phyloP scores from a whole-genome alignment of 2,329 filamentous ascomycete genomes.

The Pseudopithomyces maydicus region DNA sequence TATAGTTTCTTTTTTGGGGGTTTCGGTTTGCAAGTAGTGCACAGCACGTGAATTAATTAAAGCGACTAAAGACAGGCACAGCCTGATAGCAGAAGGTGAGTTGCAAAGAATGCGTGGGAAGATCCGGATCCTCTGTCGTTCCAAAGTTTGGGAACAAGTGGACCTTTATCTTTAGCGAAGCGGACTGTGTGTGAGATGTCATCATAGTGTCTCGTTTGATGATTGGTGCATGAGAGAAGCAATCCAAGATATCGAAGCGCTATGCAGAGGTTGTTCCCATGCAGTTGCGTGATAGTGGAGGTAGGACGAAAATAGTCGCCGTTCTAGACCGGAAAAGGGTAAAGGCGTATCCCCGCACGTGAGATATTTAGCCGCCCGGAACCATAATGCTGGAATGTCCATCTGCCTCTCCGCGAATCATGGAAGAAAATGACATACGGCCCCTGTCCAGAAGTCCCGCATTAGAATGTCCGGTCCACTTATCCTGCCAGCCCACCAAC shows the following conservation, averaged over 20 bases:
- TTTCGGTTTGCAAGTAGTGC: slow-evolving; percentile 4
- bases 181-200: no score
- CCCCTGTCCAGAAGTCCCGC: no score
- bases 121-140: slow-evolving; percentile 5
- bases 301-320: not conserved
- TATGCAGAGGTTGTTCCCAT: not conserved
- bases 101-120: slow-evolving; percentile 5
- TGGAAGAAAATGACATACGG: no score
- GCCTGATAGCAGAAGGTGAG: not conserved
- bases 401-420: not conserved
- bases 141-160: not conserved
- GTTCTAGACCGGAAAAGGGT: not conserved
- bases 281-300: not conserved
- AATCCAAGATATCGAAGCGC: not conserved
- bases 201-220: no score
- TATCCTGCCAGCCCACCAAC: no score
- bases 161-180: not conserved
- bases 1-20: not conserved
- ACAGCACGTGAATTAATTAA: not conserved
- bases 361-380: not conserved
- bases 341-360: not conserved
- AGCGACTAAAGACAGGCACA: slow-evolving; percentile 4
- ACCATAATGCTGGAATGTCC: not conserved
- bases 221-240: not conserved
- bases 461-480: no score